phyloP scores from a whole-genome alignment of 805 yeast species.

The Zygotorulaspora sp. region DNA sequence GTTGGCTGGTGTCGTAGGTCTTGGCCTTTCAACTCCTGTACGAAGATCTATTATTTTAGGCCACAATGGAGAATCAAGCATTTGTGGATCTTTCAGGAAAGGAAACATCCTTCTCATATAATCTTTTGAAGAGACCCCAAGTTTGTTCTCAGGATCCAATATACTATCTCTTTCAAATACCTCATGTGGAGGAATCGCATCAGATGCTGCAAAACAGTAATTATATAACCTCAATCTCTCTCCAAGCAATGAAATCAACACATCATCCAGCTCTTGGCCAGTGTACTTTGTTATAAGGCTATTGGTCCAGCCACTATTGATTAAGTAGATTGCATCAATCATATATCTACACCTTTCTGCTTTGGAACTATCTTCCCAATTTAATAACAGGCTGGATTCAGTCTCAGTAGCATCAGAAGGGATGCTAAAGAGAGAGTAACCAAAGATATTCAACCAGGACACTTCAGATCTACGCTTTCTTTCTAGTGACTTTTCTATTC shows the following conservation, averaged over 20 bases:
- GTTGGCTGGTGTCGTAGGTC: constrained; percentile 7
- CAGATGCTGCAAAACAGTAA: constrained; percentile 26
- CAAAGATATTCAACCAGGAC: not conserved
- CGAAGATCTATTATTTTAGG: constrained; percentile 21
- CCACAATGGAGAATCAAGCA: constrained; percentile 16
- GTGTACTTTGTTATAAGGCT: constrained; percentile 14
- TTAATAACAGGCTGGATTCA: constrained; percentile 8
- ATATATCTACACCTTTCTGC: constrained; percentile 23
- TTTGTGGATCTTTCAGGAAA: constrained; percentile 15
- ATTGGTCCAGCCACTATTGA: constrained; percentile 25
- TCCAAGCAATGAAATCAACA: constrained; percentile 18
- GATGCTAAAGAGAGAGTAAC: not conserved
- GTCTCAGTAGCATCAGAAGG: constrained; percentile 1
- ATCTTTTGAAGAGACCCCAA: constrained; percentile 12
- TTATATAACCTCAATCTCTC: constrained; percentile 31
- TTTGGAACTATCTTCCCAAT: constrained; percentile 8
- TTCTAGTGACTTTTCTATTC: constrained; percentile 4
- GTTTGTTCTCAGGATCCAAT: constrained; percentile 2
- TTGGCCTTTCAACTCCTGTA: constrained; percentile 7
- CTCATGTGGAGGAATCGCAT: constrained; percentile 10
- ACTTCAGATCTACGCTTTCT: not conserved
- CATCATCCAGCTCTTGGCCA: constrained; percentile 20
- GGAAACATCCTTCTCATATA: constrained; percentile 28
- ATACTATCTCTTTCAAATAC: constrained; percentile 17
- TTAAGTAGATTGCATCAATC: constrained; percentile 18